Evolutionary conservation across 768 basidiomycete genomes (phyloP).

Genomic region (Porphyrellus cyaneotinctus): DNA sequence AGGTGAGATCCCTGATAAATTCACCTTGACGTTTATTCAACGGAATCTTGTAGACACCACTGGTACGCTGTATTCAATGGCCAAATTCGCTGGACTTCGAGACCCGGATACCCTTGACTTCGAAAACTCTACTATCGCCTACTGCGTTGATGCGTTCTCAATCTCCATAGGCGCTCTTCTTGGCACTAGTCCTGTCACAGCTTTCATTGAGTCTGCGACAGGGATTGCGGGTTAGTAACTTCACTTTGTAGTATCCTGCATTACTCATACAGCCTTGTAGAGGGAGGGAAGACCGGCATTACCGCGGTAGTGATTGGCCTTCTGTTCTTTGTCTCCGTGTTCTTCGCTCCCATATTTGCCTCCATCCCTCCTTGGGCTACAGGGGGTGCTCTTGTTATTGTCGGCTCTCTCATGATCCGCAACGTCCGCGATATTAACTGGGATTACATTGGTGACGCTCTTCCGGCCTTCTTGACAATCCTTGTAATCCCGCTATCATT

Average conservation of each 20-base stretch:
- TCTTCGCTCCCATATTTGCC: constrained; percentile 87
- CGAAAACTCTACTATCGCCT: constrained; percentile 76
- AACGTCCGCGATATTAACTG: constrained; percentile 87
- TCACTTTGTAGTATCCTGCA: background rate
- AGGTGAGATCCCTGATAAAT: constrained; percentile 39
- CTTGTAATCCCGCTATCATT: constrained; percentile 75
- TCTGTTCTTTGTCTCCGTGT: constrained; percentile 78
- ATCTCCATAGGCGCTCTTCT: constrained; percentile 79
- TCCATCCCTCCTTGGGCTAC: constrained; percentile 87
- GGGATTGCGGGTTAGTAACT: constrained; percentile 59
- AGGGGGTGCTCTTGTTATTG: constrained; percentile 79
- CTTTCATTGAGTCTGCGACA: constrained; percentile 79
- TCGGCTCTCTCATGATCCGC: constrained; percentile 86
- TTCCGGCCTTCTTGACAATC: constrained; percentile 81
- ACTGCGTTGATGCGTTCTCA: constrained; percentile 77
- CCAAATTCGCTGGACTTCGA: constrained; percentile 84
- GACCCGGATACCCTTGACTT: constrained; percentile 84
- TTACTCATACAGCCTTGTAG: constrained; percentile 32
- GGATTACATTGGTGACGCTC: constrained; percentile 83
- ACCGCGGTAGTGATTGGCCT: constrained; percentile 70
- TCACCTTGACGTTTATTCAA: background rate
- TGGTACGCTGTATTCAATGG: constrained; percentile 87
- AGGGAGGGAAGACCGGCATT: constrained; percentile 86
- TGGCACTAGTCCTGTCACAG: constrained; percentile 78
- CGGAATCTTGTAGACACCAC: constrained; percentile 33